Evolutionary conservation across 208 protist genomes (phyloP).

Genomic region (Leishmania braziliensis): DNA sequence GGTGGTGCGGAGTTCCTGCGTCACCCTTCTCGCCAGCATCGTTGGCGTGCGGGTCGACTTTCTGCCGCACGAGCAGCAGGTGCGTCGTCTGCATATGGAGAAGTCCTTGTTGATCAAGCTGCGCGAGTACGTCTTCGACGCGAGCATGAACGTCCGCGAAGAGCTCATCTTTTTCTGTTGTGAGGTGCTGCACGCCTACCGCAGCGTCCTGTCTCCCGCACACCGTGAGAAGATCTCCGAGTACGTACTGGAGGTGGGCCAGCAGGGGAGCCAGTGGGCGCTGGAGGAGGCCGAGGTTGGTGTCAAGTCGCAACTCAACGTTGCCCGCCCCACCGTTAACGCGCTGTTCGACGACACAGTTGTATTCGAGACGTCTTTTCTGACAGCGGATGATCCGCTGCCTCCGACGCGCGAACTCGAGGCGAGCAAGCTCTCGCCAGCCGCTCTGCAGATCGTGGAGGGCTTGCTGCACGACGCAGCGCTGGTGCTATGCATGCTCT

Average conservation of each 20-base stretch:
- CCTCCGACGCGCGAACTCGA: constrained; percentile 34
- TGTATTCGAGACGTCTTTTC: constrained; percentile 60
- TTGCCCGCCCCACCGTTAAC: constrained; percentile 78
- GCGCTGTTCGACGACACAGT: constrained; percentile 72
- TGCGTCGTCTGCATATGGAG: constrained; percentile 84
- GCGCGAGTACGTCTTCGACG: constrained; percentile 77
- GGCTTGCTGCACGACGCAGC: constrained; percentile 85
- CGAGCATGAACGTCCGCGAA: constrained; percentile 84
- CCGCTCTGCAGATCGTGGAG: constrained; percentile 40
- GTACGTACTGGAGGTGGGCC: constrained; percentile 56
- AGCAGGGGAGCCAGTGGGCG: constrained; percentile 45
- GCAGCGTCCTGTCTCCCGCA: constrained; percentile 27
- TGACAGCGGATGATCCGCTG: constrained; percentile 52
- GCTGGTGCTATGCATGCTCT: constrained; percentile 73
- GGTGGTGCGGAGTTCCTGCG: constrained; percentile 86
- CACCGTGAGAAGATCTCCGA: constrained; percentile 42
- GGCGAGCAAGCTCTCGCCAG: constrained; percentile 23
- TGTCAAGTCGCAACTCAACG: constrained; percentile 78
- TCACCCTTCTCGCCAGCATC: constrained; percentile 82
- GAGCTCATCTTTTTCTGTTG: constrained; percentile 88
- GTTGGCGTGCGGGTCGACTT: constrained; percentile 67
- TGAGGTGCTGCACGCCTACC: constrained; percentile 77
- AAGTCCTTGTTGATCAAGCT: constrained; percentile 86
- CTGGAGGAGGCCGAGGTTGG: constrained; percentile 77
- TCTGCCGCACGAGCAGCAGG: constrained; percentile 56